These are phyloP conservation scores for Leccinum disarticulatum DNA, from an alignment of 768 basidiomycete species.

Conservation along the genomic window DNA sequence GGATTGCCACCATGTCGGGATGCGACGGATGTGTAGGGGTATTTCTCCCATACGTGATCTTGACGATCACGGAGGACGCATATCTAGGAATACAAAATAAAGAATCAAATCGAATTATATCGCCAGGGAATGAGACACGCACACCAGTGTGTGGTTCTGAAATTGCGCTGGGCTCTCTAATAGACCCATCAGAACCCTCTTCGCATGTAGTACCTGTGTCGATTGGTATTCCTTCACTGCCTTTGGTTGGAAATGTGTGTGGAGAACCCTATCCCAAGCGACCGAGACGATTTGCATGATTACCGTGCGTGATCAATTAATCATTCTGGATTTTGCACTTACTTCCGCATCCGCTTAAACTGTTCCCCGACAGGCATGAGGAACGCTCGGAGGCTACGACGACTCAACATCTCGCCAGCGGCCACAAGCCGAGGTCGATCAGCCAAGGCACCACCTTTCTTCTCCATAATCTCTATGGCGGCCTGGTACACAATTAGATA, in stretches of 20 bases:
- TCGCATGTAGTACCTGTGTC: constrained; percentile 39
- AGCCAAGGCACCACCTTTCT: constrained; percentile 41
- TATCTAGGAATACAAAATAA: constrained; percentile 7
- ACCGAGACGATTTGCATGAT: too few species aligned
- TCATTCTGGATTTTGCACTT: constrained; percentile 3
- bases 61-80: constrained; percentile 15
- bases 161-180: constrained; percentile 14
- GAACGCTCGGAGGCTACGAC: constrained; percentile 48
- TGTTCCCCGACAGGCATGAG: constrained; percentile 51
- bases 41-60: constrained; percentile 23
- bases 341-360: constrained; percentile 56
- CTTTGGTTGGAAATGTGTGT: constrained; percentile 49
- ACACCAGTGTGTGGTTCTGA: constrained; percentile 31
- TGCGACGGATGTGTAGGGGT: constrained; percentile 11
- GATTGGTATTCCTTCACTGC: constrained; percentile 44
- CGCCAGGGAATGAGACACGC: constrained; percentile 26
- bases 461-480: constrained; percentile 55
- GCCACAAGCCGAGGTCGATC: constrained; percentile 41
- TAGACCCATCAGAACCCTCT: constrained; percentile 9
- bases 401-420: constrained; percentile 46
- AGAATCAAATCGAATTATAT: background rate
- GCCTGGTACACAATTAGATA: background rate
- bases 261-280: too few species aligned
- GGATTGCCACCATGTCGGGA: constrained; percentile 19
- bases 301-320: too few species aligned